Conservation (phyloP, 768 basidiomycete genomes). For the Mycena rebaudengoi region DNA sequence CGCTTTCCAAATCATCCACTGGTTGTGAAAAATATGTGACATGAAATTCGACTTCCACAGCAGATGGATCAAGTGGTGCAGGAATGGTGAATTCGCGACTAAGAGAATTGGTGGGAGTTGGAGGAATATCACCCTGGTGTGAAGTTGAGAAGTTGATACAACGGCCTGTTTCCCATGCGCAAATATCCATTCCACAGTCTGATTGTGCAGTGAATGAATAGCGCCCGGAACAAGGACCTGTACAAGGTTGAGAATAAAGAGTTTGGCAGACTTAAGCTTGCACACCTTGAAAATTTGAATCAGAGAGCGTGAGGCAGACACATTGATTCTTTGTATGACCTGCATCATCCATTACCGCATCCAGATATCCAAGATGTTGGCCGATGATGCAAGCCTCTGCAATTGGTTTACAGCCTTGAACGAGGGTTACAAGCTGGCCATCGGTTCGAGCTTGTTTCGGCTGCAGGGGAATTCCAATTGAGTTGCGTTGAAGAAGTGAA, state of each 20-base stretch:
- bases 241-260: not conserved
- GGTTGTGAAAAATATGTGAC: too few relatives aligned
- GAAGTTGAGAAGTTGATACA: not conserved
- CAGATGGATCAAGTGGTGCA: too few relatives aligned
- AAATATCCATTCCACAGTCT: not conserved
- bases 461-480: not conserved
- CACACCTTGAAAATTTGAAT: not conserved
- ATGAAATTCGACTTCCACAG: too few relatives aligned
- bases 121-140: not conserved
- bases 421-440: not conserved
- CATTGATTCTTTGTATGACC: constrained; percentile 2
- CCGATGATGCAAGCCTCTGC: not conserved
- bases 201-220: not conserved
- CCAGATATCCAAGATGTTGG: not conserved
- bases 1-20: too few relatives aligned
- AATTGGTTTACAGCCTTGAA: constrained; percentile 6
- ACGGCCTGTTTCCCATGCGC: not conserved
- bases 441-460: not conserved
- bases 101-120: not conserved
- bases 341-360: not conserved
- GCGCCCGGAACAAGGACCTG: not conserved
- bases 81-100: not conserved
- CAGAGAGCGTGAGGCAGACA: not conserved
- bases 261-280: too few relatives aligned
- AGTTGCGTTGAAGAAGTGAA: not conserved